Evolutionary conservation across 139 green algal genomes (phyloP).

Genomic region (Haematococcus sp.): DNA sequence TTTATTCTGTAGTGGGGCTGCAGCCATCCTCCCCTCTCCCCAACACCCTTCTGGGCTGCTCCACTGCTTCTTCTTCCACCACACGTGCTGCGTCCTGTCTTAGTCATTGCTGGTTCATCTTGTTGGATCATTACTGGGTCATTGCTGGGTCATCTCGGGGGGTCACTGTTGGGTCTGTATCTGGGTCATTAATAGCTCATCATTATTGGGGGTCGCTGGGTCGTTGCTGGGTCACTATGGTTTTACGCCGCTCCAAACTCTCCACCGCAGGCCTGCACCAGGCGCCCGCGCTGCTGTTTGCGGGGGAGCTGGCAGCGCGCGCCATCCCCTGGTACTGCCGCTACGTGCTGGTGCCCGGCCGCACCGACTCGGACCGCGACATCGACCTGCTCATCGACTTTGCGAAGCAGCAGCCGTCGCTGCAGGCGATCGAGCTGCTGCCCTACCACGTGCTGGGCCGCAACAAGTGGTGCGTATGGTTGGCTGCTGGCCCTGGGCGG

Average conservation of each 20-base stretch:
- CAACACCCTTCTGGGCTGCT: too few relatives aligned
- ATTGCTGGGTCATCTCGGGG: too few relatives aligned
- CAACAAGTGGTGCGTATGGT: constrained; percentile 53
- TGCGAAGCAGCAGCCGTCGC: constrained; percentile 26
- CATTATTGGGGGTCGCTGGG: too few relatives aligned
- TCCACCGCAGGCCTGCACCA: constrained; percentile 40
- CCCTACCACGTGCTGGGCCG: constrained; percentile 66
- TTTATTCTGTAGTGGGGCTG: too few relatives aligned
- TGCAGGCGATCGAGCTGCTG: constrained; percentile 63
- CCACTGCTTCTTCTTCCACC: too few relatives aligned
- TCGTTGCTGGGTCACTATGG: too few relatives aligned
- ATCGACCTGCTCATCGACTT: constrained; percentile 34
- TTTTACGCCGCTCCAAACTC: not conserved
- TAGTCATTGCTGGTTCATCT: too few relatives aligned
- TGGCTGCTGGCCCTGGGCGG: not conserved
- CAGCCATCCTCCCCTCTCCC: too few relatives aligned
- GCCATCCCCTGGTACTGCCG: constrained; percentile 46
- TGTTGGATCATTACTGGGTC: too few relatives aligned
- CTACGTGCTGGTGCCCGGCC: constrained; percentile 31
- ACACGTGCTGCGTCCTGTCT: too few relatives aligned
- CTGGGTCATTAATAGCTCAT: too few relatives aligned
- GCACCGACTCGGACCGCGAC: constrained; percentile 29
- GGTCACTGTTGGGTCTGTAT: too few relatives aligned
- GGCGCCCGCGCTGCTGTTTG: constrained; percentile 50
- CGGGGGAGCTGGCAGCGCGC: constrained; percentile 41